phyloP scores from a whole-genome alignment of 148 eudicot genomes.

The Vaccinium corymbosum region DNA sequence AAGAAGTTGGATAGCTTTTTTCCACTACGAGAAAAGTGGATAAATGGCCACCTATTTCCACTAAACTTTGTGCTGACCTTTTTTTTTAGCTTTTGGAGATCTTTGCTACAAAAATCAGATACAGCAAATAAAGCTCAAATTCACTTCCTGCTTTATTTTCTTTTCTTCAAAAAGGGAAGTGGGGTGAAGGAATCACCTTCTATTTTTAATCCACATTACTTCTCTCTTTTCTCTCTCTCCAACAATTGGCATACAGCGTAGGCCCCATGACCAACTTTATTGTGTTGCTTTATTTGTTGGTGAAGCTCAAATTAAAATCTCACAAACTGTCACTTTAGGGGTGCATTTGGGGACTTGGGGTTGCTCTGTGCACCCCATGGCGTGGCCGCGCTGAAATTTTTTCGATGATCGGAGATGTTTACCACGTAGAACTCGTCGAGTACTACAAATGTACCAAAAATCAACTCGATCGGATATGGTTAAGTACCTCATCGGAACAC shows the following conservation, averaged over 20 bases:
- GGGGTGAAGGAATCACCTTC: conserved; percentile 13
- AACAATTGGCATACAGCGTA: background rate
- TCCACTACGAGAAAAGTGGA: conserved; percentile 1
- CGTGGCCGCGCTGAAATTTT: too few species aligned
- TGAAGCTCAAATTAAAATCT: background rate
- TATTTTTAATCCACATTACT: background rate
- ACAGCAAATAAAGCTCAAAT: conserved; percentile 11
- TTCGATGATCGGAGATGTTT: too few species aligned
- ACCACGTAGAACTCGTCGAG: too few species aligned
- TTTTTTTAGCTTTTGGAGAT: background rate
- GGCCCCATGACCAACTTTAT: background rate
- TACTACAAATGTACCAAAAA: too few species aligned
- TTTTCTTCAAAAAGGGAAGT: background rate
- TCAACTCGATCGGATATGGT: too few species aligned
- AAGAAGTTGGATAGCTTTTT: background rate
- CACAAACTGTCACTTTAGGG: background rate
- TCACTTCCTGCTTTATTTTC: background rate
- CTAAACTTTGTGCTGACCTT: background rate
- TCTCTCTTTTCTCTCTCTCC: conserved; percentile 10
- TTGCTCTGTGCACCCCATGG: too few species aligned
- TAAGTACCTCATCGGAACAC: too few species aligned
- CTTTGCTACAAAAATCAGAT: background rate
- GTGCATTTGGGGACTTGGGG: background rate
- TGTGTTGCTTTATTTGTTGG: background rate
- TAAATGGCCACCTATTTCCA: conserved; percentile 5